Evolutionary conservation across 2,329 filamentous ascomycete species (phyloP).

Genomic region (Myriosclerotinia curreyana): DNA sequence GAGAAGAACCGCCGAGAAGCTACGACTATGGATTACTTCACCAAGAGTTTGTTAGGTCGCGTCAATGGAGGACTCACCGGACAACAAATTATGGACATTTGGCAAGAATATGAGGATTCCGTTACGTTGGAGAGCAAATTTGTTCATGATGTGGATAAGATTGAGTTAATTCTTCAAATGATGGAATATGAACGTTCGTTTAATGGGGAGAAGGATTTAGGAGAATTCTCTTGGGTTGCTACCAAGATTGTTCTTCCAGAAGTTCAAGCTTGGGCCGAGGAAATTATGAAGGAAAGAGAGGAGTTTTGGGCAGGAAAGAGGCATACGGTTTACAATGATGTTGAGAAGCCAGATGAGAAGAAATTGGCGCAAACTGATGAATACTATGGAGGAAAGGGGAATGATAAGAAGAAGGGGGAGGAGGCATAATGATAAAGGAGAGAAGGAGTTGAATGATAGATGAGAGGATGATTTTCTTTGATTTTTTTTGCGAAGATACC

Average conservation of each 20-base stretch:
- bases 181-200: constrained; percentile 84
- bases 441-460: too few relatives aligned
- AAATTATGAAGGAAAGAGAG: constrained; percentile 73
- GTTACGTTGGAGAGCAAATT: constrained; percentile 80
- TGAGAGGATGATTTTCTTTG: too few relatives aligned
- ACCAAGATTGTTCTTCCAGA: constrained; percentile 70
- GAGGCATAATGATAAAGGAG: neutral
- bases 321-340: neutral
- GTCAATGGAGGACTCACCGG: constrained; percentile 71
- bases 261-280: constrained; percentile 74
- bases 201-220: constrained; percentile 62
- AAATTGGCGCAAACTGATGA: constrained; percentile 20
- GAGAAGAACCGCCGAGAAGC: constrained; percentile 89
- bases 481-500: too few relatives aligned
- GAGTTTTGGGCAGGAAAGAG: constrained; percentile 61
- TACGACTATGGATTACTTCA: constrained; percentile 89
- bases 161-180: constrained; percentile 94
- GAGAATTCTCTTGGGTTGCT: constrained; percentile 82
- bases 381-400: constrained; percentile 25
- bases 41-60: constrained; percentile 63
- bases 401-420: neutral
- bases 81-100: constrained; percentile 70
- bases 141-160: constrained; percentile 96
- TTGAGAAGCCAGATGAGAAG: constrained; percentile 8
- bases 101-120: constrained; percentile 94